Conservation (phyloP, 179 eudicot genomes). For the Amaranthus tricolor region DNA sequence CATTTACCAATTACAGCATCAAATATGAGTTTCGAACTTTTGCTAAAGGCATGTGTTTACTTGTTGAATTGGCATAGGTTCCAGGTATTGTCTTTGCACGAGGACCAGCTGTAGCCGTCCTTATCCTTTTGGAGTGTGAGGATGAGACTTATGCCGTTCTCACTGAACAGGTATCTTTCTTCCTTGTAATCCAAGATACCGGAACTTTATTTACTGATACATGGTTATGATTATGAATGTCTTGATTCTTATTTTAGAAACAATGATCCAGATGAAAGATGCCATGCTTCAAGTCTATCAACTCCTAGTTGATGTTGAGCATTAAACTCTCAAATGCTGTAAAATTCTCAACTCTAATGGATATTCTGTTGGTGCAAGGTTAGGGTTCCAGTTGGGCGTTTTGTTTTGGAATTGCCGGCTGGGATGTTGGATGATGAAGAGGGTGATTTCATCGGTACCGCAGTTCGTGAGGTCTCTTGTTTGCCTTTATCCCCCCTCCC, state of each 20-base stretch:
- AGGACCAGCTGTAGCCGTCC: slow-evolving; percentile 96
- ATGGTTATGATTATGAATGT: not conserved
- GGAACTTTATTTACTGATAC: not conserved
- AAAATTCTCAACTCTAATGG: slow-evolving; percentile 11
- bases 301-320: not conserved
- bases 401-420: slow-evolving; percentile 90
- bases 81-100: slow-evolving; percentile 99
- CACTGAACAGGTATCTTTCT: slow-evolving; percentile 72
- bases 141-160: slow-evolving; percentile 89
- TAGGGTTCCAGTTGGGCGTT: slow-evolving; percentile 91
- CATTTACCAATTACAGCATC: not conserved
- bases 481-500: slow-evolving; percentile 8
- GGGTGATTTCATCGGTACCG: slow-evolving; percentile 89
- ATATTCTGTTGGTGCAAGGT: slow-evolving; percentile 49
- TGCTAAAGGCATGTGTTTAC: not conserved
- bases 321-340: not conserved
- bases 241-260: not conserved
- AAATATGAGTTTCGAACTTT: not conserved
- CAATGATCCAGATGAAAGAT: not conserved
- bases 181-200: not conserved
- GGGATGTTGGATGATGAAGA: slow-evolving; percentile 96
- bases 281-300: not conserved
- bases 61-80: slow-evolving; percentile 38
- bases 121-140: slow-evolving; percentile 85
- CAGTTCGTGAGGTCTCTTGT: slow-evolving; percentile 78